Evolutionary conservation across 2,329 filamentous ascomycete species (phyloP).

Genomic region (Nothopassalora personata): DNA sequence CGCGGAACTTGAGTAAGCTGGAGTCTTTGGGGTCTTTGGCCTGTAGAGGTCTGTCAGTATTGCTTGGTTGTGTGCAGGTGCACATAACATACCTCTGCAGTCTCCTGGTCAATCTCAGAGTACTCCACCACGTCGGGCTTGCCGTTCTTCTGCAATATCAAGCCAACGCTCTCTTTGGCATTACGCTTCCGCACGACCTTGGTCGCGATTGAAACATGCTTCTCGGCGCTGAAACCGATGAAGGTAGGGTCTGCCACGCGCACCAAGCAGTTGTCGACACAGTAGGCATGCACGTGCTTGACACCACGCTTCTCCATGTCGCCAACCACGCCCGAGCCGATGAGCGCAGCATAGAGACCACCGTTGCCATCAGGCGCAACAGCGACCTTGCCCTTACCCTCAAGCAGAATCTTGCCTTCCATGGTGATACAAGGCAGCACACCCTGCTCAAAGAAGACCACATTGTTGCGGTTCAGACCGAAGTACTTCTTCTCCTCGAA

Average conservation of each 20-base stretch:
- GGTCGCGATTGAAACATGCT: constrained; percentile 90
- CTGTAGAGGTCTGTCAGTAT: constrained; percentile 42
- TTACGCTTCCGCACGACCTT: constrained; percentile 99
- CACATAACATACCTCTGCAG: constrained; percentile 45
- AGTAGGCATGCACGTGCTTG: constrained; percentile 94
- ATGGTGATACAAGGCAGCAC: constrained; percentile 95
- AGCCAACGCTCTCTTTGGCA: constrained; percentile 88
- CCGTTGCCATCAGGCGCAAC: constrained; percentile 97
- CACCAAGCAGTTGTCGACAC: constrained; percentile 98
- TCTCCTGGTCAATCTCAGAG: constrained; percentile 86
- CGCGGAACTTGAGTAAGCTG: constrained; percentile 85
- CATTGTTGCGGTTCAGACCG: constrained; percentile 76
- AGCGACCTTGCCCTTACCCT: constrained; percentile 82
- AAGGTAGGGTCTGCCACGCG: constrained; percentile 96
- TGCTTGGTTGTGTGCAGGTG: no score
- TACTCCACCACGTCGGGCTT: constrained; percentile 98
- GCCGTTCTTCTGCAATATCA: constrained; percentile 92
- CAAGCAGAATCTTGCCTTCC: constrained; percentile 92
- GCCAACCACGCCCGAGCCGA: constrained; percentile 70
- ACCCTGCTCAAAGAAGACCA: constrained; percentile 92
- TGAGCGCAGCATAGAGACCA: constrained; percentile 87
- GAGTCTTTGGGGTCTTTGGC: constrained; percentile 77
- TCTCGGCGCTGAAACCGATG: constrained; percentile 83
- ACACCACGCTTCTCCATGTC: constrained; percentile 88
- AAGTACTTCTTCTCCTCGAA: constrained; percentile 89